These are phyloP conservation scores for Beauveria sp. DNA, from an alignment of 2,329 filamentous ascomycete genomes.

Conservation along the genomic window DNA sequence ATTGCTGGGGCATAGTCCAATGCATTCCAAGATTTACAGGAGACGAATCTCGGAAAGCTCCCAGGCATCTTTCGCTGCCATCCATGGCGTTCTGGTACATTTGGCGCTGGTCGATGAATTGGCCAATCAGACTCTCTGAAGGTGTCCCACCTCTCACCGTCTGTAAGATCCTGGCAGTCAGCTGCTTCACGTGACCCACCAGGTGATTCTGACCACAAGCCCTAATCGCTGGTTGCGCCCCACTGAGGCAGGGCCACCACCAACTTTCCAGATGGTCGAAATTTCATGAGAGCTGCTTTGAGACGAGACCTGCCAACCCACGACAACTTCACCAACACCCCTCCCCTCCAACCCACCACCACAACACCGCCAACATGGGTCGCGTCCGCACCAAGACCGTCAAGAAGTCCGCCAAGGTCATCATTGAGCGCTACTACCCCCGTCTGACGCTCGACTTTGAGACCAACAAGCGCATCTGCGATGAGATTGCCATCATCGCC, in stretches of 20 bases:
- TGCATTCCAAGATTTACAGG: neutral
- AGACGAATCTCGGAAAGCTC: neutral
- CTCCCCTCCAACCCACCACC: constrained; percentile 25
- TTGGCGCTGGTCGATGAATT: neutral
- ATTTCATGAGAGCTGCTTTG: neutral
- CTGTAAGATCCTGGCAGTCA: neutral
- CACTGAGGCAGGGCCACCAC: constrained; percentile 18
- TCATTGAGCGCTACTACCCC: constrained; percentile 98
- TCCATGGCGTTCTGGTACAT: neutral
- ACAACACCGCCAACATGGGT: constrained; percentile 57
- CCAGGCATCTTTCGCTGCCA: neutral
- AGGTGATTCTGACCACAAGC: constrained; percentile 17
- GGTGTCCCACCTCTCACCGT: neutral
- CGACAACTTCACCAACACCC: constrained; percentile 17
- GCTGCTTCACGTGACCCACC: constrained; percentile 19
- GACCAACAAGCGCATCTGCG: constrained; percentile 99
- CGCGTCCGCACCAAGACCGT: constrained; percentile 64
- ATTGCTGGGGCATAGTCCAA: neutral
- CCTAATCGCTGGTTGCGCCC: constrained; percentile 22
- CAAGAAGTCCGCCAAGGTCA: constrained; percentile 90
- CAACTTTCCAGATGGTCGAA: constrained; percentile 19
- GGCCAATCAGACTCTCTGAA: neutral
- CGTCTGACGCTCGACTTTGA: constrained; percentile 99
- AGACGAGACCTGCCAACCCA: neutral
- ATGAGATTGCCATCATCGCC: constrained; percentile 99